Evolutionary conservation across 768 basidiomycete species (phyloP).

Genomic region (Astraeus odoratus): DNA sequence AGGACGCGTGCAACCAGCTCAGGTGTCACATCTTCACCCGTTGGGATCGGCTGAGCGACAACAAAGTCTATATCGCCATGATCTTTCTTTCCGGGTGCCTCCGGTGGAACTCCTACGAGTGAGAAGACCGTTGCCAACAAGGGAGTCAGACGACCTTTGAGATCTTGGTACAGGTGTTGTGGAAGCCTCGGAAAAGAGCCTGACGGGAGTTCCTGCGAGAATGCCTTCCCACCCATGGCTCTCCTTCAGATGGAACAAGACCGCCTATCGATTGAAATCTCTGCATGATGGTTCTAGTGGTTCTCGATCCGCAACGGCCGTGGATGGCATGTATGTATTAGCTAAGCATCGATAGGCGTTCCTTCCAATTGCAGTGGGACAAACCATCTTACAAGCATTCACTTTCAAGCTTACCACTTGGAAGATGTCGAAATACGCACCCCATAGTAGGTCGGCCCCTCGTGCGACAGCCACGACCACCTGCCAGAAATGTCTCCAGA

Average conservation of each 20-base stretch:
- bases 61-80: conserved; percentile 69
- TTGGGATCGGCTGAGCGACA: conserved; percentile 38
- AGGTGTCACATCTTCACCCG: conserved; percentile 24
- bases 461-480: conserved; percentile 58
- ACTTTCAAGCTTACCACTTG: not conserved
- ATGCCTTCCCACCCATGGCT: conserved; percentile 68
- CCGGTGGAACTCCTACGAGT: conserved; percentile 47
- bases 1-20: conserved; percentile 34
- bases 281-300: not conserved
- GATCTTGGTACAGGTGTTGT: conserved; percentile 41
- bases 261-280: not conserved
- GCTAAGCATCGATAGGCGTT: too few relatives aligned
- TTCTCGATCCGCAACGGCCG: too few relatives aligned
- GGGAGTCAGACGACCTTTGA: conserved; percentile 41
- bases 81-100: conserved; percentile 59
- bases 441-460: conserved; percentile 59
- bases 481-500: conserved; percentile 77
- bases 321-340: too few relatives aligned
- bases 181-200: conserved; percentile 56
- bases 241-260: not conserved
- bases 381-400: not conserved
- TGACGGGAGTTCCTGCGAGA: conserved; percentile 37
- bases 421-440: conserved; percentile 74
- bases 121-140: conserved; percentile 41
- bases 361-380: too few relatives aligned